Evolutionary conservation across 192 early-diverging fungal species (phyloP).

Genomic region (Mortierella claussenii): DNA sequence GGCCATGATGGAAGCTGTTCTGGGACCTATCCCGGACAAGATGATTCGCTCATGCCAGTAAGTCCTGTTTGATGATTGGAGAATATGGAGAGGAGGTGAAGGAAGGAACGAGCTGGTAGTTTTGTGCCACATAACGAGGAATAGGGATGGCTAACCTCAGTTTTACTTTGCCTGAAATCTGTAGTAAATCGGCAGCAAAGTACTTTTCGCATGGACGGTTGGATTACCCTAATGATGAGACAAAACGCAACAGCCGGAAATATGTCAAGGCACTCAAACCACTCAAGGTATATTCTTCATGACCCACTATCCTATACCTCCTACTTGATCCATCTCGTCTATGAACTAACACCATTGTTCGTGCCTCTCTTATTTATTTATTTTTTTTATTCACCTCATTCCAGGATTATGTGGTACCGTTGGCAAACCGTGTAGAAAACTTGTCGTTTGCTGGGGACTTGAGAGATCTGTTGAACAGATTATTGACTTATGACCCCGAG

Average conservation of each 20-base stretch:
- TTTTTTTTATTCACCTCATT: neutral
- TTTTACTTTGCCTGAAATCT: neutral
- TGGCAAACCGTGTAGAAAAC: slow-evolving; percentile 57
- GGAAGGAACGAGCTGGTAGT: no score
- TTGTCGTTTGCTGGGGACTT: slow-evolving; percentile 64
- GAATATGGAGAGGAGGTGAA: neutral
- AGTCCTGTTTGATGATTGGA: neutral
- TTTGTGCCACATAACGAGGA: neutral
- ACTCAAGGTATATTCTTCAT: slow-evolving; percentile 57
- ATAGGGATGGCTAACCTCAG: neutral
- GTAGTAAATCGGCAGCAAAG: slow-evolving; percentile 59
- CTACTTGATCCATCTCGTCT: neutral
- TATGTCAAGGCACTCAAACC: slow-evolving; percentile 68
- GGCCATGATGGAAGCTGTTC: slow-evolving; percentile 94
- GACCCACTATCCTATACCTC: neutral
- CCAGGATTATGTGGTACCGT: slow-evolving; percentile 42
- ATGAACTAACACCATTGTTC: neutral
- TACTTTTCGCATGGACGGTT: slow-evolving; percentile 63
- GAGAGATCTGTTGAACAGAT: slow-evolving; percentile 72
- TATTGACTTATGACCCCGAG: slow-evolving; percentile 86
- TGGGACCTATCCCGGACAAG: slow-evolving; percentile 81
- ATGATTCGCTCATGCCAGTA: slow-evolving; percentile 65
- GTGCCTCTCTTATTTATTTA: neutral
- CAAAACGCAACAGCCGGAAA: slow-evolving; percentile 63
- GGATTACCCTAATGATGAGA: slow-evolving; percentile 67